Percentiles rank a stretch among this genome's conserved stretches.
Conservation (phyloP, 805 yeast genomes). For the Nakazawaea siamensis region DNA sequence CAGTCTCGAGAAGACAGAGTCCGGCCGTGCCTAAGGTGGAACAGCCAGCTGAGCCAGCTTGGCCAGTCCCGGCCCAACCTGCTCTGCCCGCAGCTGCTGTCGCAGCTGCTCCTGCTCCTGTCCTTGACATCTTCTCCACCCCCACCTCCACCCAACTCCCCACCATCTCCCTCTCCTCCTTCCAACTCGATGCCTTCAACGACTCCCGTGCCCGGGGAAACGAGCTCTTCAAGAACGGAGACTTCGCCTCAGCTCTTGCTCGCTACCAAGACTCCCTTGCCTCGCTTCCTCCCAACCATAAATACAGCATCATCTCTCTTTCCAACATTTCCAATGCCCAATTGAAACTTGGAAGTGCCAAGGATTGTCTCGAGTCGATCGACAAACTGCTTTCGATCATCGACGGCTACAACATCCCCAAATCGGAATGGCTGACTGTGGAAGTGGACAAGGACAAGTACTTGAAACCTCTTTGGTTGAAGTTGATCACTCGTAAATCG, state of each 20-base stretch:
- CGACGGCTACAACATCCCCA: slow-evolving; percentile 22
- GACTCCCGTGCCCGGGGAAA: slow-evolving; percentile 50
- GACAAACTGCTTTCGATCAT: slow-evolving; percentile 37
- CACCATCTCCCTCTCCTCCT: slow-evolving; percentile 14
- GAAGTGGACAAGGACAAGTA: slow-evolving; percentile 40
- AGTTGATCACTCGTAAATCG: slow-evolving; percentile 62
- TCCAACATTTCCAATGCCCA: slow-evolving; percentile 67
- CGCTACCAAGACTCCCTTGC: slow-evolving; percentile 36
- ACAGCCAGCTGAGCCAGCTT: too few relatives aligned
- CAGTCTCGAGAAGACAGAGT: slow-evolving; percentile 12
- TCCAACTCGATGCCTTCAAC: slow-evolving; percentile 27
- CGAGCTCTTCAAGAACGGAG: slow-evolving; percentile 69
- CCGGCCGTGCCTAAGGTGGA: neutral
- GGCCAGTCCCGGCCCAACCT: slow-evolving; percentile 11
- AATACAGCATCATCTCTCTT: slow-evolving; percentile 1
- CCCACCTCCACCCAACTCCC: slow-evolving; percentile 12
- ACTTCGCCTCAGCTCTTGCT: slow-evolving; percentile 58
- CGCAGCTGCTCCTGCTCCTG: slow-evolving; percentile 11
- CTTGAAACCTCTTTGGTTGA: slow-evolving; percentile 65
- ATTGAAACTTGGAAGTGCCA: slow-evolving; percentile 64
- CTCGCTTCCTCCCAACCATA: slow-evolving; percentile 3
- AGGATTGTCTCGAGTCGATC: slow-evolving; percentile 37
- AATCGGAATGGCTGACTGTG: slow-evolving; percentile 21
- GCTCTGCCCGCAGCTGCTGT: neutral
- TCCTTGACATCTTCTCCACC: slow-evolving; percentile 23